Conservation (phyloP, 1,139 yeast genomes). For the Sugiyamaella pinicola region DNA sequence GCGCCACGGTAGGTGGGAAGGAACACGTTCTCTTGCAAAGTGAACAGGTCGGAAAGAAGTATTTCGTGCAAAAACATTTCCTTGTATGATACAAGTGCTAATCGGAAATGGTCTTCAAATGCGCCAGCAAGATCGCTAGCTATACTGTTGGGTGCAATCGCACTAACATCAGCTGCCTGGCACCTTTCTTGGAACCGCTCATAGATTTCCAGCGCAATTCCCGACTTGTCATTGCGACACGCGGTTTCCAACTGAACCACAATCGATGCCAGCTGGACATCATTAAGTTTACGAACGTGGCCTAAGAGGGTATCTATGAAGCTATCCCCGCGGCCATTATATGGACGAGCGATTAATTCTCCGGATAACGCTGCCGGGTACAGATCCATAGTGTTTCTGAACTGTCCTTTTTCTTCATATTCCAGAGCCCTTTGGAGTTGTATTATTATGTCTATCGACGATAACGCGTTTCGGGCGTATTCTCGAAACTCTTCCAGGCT, state of each 20-base stretch:
- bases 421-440: constrained; percentile 16
- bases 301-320: constrained; percentile 5
- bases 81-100: constrained; percentile 20
- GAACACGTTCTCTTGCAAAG: constrained; percentile 41
- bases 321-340: constrained; percentile 1
- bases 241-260: constrained; percentile 4
- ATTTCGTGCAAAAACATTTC: constrained; percentile 33
- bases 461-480: constrained; percentile 21
- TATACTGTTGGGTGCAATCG: background rate
- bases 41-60: constrained; percentile 33
- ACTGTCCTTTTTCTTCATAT: constrained; percentile 8
- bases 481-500: constrained; percentile 24
- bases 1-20: constrained; percentile 47
- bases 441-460: constrained; percentile 22
- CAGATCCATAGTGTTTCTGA: constrained; percentile 18
- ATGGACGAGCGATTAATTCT: constrained; percentile 3
- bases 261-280: constrained; percentile 1
- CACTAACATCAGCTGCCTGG: background rate
- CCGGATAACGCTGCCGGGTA: constrained; percentile 26
- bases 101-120: constrained; percentile 1
- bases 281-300: constrained; percentile 10
- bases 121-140: constrained; percentile 11
- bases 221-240: constrained; percentile 5
- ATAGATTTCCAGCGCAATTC: constrained; percentile 12
- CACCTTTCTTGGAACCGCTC: constrained; percentile 11